These are phyloP conservation scores for Apocynum venetum DNA, from an alignment of 257 asterid genomes.

Conservation along the genomic window DNA sequence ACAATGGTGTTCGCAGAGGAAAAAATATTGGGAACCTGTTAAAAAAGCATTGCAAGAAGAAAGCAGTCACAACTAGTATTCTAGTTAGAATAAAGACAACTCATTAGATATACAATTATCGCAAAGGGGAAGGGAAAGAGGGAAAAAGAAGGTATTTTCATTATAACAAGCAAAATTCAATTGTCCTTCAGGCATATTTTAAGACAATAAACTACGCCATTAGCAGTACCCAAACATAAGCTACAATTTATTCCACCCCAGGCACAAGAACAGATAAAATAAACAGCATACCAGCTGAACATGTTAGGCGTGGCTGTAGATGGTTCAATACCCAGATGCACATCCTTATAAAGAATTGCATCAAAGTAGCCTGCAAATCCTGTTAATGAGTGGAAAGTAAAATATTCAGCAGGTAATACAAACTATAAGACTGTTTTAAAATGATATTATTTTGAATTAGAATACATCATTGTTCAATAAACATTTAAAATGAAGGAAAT, in stretches of 20 bases:
- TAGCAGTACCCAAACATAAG: background rate
- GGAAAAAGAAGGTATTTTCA: background rate
- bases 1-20: slow-evolving; percentile 79
- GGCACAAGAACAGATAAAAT: background rate
- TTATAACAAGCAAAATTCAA: background rate
- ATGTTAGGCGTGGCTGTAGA: slow-evolving; percentile 90
- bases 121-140: background rate
- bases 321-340: slow-evolving; percentile 96
- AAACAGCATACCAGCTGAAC: slow-evolving; percentile 84
- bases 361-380: slow-evolving; percentile 98
- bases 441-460: background rate
- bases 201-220: background rate
- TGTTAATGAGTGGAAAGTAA: slow-evolving; percentile 23
- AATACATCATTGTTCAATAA: background rate
- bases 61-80: slow-evolving; percentile 12
- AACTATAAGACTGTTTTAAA: background rate
- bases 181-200: background rate
- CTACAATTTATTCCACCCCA: background rate
- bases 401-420: slow-evolving; percentile 5
- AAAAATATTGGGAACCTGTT: slow-evolving; percentile 94
- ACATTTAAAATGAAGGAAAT: background rate
- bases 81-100: background rate
- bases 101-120: background rate
- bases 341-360: slow-evolving; percentile 85
- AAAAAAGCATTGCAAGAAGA: slow-evolving; percentile 6